Base-by-base conservation (phyloP, 164 flowering plant species). In the Tetracentron sinense region DNA sequence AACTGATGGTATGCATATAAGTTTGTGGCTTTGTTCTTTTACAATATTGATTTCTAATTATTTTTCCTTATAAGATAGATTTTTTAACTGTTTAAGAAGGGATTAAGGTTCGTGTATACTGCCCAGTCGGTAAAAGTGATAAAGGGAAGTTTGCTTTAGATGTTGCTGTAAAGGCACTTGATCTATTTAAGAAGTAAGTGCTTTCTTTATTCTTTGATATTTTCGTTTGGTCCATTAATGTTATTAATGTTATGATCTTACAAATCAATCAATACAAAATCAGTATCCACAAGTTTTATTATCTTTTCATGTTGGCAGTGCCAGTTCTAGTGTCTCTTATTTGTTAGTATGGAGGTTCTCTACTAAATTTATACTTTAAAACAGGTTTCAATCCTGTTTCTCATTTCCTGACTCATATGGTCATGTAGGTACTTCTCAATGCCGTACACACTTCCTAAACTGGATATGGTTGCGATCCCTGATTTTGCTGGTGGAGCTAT, bases 401-500 rank as follows among this genome's bases (percentile, higher is more conserved):
- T 35, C 35, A 60, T 52, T 50, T 19, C 33, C 27, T 53, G n/a
- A n/a, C n/a, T 1, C 54, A 56, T 47, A 65, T 61, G 54, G 21
- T 63, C 28, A 0, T 61, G 15, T 77, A 95, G 99, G 58, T 95
- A 92, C 77, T 95, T 95, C 76, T 84, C 75, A 6, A 80, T 72
- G 66, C 97, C 97, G 21, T 95, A 92, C 73, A 42, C 96, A 59
- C 86, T 95, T 12, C 97, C 99, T 35, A 95, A 95, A 69, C 67
- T 95, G 76, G 99, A 95, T 75, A 90, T 90, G 99, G 57, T 89
- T 77, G 98, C 99, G 19, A 88, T 95, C 55, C 97, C 99, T 67
- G 99, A 95, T 75, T 95, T 95, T 83, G 85, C 97, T 78, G 90
- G 90, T 79, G 99, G 99, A 42, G 99, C 99, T 21, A 92, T 90